Percentiles rank a stretch among this genome's conserved stretches.
phyloP scores from a whole-genome alignment of 1,284 basidiomycete genomes.

The Ustilago bromivora region DNA sequence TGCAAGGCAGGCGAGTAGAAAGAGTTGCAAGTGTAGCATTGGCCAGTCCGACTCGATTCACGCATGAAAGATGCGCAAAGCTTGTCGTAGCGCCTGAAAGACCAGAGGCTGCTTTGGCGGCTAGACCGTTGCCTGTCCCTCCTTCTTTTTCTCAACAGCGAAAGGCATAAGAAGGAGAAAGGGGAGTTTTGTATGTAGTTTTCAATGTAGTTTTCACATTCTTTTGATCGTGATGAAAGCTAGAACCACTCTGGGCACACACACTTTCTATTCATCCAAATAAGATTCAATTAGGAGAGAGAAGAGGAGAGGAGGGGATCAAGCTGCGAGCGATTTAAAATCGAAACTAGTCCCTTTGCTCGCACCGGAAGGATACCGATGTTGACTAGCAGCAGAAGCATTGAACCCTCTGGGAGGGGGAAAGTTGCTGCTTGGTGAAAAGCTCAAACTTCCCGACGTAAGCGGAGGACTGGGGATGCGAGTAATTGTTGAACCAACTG shows the following conservation, averaged over 20 bases:
- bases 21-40: constrained; percentile 3
- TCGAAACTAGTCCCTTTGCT: constrained; percentile 46
- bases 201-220: constrained; percentile 5
- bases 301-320: not conserved
- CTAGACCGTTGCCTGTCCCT: constrained; percentile 25
- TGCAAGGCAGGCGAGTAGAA: not conserved
- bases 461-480: constrained; percentile 42
- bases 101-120: constrained; percentile 8
- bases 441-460: constrained; percentile 38
- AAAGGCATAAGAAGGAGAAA: not conserved
- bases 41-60: constrained; percentile 23
- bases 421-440: constrained; percentile 35
- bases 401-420: constrained; percentile 50
- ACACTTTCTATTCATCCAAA: not conserved
- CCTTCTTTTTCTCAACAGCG: constrained; percentile 19
- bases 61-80: not conserved
- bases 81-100: constrained; percentile 9
- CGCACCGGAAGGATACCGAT: constrained; percentile 43
- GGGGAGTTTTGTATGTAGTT: not conserved
- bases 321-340: constrained; percentile 29
- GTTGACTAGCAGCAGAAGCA: constrained; percentile 35
- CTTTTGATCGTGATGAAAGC: not conserved
- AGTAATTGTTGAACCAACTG: constrained; percentile 8
- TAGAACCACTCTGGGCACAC: not conserved
- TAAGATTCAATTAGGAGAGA: not conserved